phyloP scores from a whole-genome alignment of 805 yeast genomes.

The Yarrowia sp. region DNA sequence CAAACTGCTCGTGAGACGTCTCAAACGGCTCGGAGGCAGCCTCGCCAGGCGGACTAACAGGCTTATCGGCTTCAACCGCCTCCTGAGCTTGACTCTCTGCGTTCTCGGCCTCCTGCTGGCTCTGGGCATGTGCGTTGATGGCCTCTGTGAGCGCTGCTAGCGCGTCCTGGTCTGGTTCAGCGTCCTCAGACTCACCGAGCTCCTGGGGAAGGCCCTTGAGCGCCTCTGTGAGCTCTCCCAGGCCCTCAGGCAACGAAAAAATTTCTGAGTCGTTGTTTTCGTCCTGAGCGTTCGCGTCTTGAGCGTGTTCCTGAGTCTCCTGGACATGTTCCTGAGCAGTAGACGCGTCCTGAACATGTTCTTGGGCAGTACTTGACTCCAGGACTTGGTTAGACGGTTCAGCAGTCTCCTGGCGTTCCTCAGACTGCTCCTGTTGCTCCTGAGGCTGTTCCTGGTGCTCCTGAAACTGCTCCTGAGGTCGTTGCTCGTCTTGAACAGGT shows the following conservation, averaged over 20 bases:
- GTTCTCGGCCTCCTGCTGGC: neutral
- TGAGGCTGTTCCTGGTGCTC: too few relatives aligned
- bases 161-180: constrained; percentile 11
- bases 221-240: constrained; percentile 14
- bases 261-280: neutral
- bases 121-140: neutral
- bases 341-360: too few relatives aligned
- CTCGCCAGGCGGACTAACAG: neutral
- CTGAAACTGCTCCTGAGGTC: neutral
- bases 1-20: neutral
- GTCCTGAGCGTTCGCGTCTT: too few relatives aligned
- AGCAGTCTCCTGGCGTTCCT: too few relatives aligned
- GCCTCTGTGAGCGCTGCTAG: constrained; percentile 19
- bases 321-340: neutral
- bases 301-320: neutral
- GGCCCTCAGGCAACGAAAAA: constrained; percentile 4
- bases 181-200: neutral
- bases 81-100: neutral
- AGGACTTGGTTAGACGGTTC: too few relatives aligned
- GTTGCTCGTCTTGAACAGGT: neutral
- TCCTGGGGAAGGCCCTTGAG: constrained; percentile 10
- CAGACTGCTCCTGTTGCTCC: too few relatives aligned
- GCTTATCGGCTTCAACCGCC: neutral
- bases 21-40: neutral
- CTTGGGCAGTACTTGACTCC: too few relatives aligned